Base-by-base conservation (phyloP, 768 basidiomycete species). In the Favolaschia claudopus region DNA sequence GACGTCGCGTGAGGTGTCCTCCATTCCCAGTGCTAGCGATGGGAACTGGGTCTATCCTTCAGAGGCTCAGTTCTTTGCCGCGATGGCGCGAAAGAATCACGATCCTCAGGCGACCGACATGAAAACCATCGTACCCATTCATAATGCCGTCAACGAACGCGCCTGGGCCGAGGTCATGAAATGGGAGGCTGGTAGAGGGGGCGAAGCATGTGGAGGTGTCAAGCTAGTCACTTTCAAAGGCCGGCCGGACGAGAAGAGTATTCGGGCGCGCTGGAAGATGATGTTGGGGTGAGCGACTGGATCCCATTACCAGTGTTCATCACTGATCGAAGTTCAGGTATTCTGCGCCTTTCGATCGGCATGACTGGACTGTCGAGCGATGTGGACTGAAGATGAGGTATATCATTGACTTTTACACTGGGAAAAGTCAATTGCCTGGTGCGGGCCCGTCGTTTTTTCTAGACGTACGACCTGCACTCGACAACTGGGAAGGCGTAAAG, bases 371-470 rank as follows among this genome's bases (percentile, higher is more conserved):
- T 46, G 88, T 99, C 46, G 95, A 97, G 73, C 88, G 96, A 31
- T 97, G 96, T 70, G 96, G 95, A 6, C 86, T 85, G 9, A 87
- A 86, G 55, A 81, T 95, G 70, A 89, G 96, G 47, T 99, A 99
- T 77, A 87, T 99, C 58, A 97, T 99, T 68, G 97, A 99, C 76
- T 99, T 99, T 75, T 99, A 99, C 78, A 91, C 92, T 4, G 96
- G 96, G 17, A 86, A 86, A 31, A 77, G 73, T 40, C 68, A 77
- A 24, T 77, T 73, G 13, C 67, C 84, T 12, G 67, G 79, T 1
- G 73, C 79, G 22, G 80, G 85, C 54, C 74, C 92, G 14, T 93
- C 95, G 0, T 99, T 99, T 75, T 96, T 89, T 75, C 84, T 99
- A 24, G 97, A 99, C 66, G 95, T 92, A 17, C 84, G 97, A 38